Conservation (phyloP, 2,329 filamentous ascomycete genomes). For the Cladobotryum mycophilum region DNA sequence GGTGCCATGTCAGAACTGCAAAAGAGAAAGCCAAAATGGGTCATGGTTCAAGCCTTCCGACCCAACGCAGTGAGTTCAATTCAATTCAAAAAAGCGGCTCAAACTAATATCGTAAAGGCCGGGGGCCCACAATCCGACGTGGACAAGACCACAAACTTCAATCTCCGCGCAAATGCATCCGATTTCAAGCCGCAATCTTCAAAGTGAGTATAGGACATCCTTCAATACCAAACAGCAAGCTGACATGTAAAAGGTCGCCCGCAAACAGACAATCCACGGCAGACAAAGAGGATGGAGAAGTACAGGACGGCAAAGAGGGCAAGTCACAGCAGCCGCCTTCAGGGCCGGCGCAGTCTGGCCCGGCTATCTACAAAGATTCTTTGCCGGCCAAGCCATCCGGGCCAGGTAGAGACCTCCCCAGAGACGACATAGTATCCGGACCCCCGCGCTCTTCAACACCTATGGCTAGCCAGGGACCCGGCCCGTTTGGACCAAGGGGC, state of each 20-base stretch:
- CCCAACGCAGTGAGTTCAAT: conserved; percentile 48
- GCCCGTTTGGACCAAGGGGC: conserved; percentile 17
- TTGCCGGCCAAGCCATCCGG: conserved; percentile 27
- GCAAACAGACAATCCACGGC: conserved; percentile 18
- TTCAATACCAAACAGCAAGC: conserved; percentile 11
- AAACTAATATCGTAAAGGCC: conserved; percentile 22
- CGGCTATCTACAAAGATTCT: conserved; percentile 24
- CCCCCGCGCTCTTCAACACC: conserved; percentile 23
- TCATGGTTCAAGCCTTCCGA: conserved; percentile 68
- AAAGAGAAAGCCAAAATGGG: conserved; percentile 60
- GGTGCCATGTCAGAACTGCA: conserved; percentile 66
- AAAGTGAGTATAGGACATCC: conserved; percentile 27
- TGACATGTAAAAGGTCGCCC: conserved; percentile 15
- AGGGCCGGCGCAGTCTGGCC: neutral
- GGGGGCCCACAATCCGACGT: conserved; percentile 22
- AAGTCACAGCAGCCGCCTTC: conserved; percentile 13
- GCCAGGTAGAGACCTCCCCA: conserved; percentile 20
- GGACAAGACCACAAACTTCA: conserved; percentile 28
- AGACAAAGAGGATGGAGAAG: conserved; percentile 68
- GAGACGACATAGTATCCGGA: conserved; percentile 17
- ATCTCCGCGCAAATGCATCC: conserved; percentile 52
- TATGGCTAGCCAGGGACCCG: conserved; percentile 13
- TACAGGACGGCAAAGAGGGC: conserved; percentile 50
- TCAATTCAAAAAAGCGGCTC: neutral
- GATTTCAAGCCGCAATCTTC: conserved; percentile 55